A percentile compares a stretch with the other conserved stretches of the same genome.
phyloP scores from a whole-genome alignment of 441 rosid genomes.

The Bocquillonia castaneifolia region DNA sequence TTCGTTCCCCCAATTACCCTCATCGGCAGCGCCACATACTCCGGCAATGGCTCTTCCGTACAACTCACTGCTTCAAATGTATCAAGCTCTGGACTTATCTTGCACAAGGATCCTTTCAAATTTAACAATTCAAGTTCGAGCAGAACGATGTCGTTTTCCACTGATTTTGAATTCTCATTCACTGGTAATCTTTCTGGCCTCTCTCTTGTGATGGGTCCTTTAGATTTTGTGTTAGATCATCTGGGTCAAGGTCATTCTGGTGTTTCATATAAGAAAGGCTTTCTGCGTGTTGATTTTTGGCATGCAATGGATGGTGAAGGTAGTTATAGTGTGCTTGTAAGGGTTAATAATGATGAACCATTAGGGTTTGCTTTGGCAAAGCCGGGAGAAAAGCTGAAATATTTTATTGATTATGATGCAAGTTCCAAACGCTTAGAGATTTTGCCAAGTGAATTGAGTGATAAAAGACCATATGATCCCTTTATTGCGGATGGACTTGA shows the following conservation, averaged over 20 bases:
- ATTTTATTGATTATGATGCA: slow-evolving; percentile 48
- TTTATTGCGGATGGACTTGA: slow-evolving; percentile 28
- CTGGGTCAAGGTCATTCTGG: slow-evolving; percentile 33
- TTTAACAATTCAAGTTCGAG: slow-evolving; percentile 20
- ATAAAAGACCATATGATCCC: slow-evolving; percentile 34
- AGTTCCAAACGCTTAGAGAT: slow-evolving; percentile 38
- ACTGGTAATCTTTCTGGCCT: slow-evolving; percentile 34
- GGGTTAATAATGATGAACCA: slow-evolving; percentile 27
- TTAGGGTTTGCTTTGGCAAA: slow-evolving; percentile 25
- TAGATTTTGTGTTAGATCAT: slow-evolving; percentile 28
- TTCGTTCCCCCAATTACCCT: slow-evolving; percentile 30
- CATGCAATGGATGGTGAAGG: slow-evolving; percentile 29
- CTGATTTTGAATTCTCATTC: slow-evolving; percentile 37
- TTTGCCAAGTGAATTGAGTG: slow-evolving; percentile 34
- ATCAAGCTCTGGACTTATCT: slow-evolving; percentile 37
- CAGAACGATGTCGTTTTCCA: slow-evolving; percentile 33
- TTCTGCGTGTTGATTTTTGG: slow-evolving; percentile 38
- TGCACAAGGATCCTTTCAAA: slow-evolving; percentile 32
- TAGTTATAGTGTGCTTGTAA: slow-evolving; percentile 28
- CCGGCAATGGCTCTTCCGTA: slow-evolving; percentile 23
- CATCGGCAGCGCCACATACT: slow-evolving; percentile 38
- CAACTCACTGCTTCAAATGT: slow-evolving; percentile 25
- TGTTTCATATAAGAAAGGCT: slow-evolving; percentile 27
- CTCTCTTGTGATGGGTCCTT: slow-evolving; percentile 38
- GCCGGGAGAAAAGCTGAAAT: slow-evolving; percentile 34